Base-by-base conservation (phyloP, 345 rosid genomes). In the Lumnitzera littorea region DNA sequence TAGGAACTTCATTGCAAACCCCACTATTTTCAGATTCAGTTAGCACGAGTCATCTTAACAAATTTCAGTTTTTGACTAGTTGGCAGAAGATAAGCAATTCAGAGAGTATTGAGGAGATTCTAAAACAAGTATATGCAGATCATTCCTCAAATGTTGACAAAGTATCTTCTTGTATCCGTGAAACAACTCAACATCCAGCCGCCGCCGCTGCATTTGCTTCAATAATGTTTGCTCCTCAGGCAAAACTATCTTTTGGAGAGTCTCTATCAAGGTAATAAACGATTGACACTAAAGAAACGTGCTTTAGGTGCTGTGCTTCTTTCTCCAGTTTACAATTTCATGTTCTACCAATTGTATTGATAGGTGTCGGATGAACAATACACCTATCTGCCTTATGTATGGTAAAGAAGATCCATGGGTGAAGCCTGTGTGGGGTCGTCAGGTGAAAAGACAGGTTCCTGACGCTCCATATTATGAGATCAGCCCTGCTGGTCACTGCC, bases 401-500 rank as follows among this genome's bases (percentile, higher is more conserved):
- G 98, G 98, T 67, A 92, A 76, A 76, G 96, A 92, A 72, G 97
- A 92, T 61, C 98, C 98, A 17, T 94, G 97, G 97, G 97, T 89
- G 72, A 84, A 66, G 75, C 99, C 99, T 12, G n/a, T 89, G 9
- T 89, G 96, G 97, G 97, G 90, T 43, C 83, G 68, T 68, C 76
- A 70, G 76, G 89, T 89, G 64, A 94, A 94, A 76, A 73, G 54
- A 49, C 89, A 82, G 72, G 61, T 87, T 9, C 90, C 96, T 9
- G 85, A 84, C 57, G 84, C 95, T 62, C 87, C 90, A 15, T 89
- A 85, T 74, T 94, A 94, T 15, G 90, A 89, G 71, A 86, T 94
- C 76, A 94, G 95, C 72, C 97, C 99, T 12, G 99, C 99, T 4
- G 99, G 99, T 63, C 99, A 94, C 74, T 94, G 99, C 80, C 99